Evolutionary conservation across 345 rosid genomes (phyloP), one percentile per base, ranked within the genome.

Genomic region (Hibiscus tridactylites): DNA sequence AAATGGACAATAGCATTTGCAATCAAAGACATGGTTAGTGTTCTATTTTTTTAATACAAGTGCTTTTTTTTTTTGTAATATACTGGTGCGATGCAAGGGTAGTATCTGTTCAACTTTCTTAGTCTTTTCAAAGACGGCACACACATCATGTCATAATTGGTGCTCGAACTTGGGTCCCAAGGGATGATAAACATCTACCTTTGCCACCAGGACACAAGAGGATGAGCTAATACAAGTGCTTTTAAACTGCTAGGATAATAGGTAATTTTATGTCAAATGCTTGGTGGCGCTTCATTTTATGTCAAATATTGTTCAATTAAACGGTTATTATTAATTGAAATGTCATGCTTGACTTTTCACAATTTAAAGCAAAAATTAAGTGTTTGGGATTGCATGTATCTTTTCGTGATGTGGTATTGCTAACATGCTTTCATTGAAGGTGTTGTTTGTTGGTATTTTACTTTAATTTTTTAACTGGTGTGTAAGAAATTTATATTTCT

Each of bases 1-100:
- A 88, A 86, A 80, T 91, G 97, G 97, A 94, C 96, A 52, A 91
- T 90, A 80, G 97, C 91, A 77, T 90, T 91, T 78, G 83, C 79
- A 31, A 85, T 91, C 67, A 80, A 83, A 61, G 95, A 88, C 78
- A 80, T 86, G 97, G 98, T 94, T 74, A 79, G 98, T 88, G 12
- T 19, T 37, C 31, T 17, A 60, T 19, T n/a, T n/a, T 65, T 44
- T 8, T 8, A 39, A 39, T 6, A 39, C 44, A 6, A 39, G 44
- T 39, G 44, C n/a, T n/a, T n/a, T n/a, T n/a, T n/a, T n/a, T n/a
- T n/a, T n/a, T n/a, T n/a, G n/a, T n/a, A n/a, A n/a, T n/a, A n/a
- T n/a, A n/a, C n/a, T n/a, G n/a, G n/a, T n/a, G n/a, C n/a, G n/a
- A n/a, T n/a, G n/a, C n/a, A n/a, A n/a, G n/a, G n/a, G n/a, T n/a